Conservation (phyloP, 2,329 filamentous ascomycete species). For the Sphaerostilbella broomeana region DNA sequence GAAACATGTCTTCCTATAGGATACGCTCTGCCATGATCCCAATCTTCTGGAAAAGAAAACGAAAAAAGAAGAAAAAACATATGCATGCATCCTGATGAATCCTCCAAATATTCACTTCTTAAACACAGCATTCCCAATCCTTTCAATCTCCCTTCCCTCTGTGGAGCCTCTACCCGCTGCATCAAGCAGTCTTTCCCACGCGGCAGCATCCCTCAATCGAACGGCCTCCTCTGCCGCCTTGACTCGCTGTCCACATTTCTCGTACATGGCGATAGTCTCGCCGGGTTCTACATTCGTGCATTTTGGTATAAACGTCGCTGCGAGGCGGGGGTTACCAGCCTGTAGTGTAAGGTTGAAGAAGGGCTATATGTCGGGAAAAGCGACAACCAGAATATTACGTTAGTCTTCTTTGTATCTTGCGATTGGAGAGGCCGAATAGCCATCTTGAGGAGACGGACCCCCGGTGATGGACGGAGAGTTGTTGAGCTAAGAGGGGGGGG, state of each 20-base stretch:
- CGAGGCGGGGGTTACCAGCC: constrained; percentile 84
- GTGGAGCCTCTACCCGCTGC: constrained; percentile 64
- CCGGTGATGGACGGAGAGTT: too few relatives aligned
- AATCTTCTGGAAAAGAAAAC: not conserved
- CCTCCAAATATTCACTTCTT: constrained; percentile 29
- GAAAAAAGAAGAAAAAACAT: not conserved
- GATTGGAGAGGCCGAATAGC: too few relatives aligned
- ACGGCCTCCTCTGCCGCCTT: constrained; percentile 90
- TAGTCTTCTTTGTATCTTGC: too few relatives aligned
- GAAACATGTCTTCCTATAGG: too few relatives aligned
- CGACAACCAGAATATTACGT: too few relatives aligned
- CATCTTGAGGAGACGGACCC: too few relatives aligned
- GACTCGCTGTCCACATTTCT: constrained; percentile 84
- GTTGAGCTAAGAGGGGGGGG: not conserved
- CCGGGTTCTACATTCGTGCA: constrained; percentile 64
- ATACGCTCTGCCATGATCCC: not conserved
- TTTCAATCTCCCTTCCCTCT: constrained; percentile 72
- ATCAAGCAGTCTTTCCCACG: constrained; percentile 66
- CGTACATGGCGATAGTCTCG: constrained; percentile 83
- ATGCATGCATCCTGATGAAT: not conserved
- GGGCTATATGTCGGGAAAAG: constrained; percentile 45
- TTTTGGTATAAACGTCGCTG: constrained; percentile 78
- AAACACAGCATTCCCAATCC: constrained; percentile 58
- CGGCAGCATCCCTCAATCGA: constrained; percentile 68
- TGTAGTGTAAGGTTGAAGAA: constrained; percentile 87